These are phyloP conservation scores for Sphenostylis stenocarpa DNA, from an alignment of 306 rosid genomes.

Conservation along the genomic window DNA sequence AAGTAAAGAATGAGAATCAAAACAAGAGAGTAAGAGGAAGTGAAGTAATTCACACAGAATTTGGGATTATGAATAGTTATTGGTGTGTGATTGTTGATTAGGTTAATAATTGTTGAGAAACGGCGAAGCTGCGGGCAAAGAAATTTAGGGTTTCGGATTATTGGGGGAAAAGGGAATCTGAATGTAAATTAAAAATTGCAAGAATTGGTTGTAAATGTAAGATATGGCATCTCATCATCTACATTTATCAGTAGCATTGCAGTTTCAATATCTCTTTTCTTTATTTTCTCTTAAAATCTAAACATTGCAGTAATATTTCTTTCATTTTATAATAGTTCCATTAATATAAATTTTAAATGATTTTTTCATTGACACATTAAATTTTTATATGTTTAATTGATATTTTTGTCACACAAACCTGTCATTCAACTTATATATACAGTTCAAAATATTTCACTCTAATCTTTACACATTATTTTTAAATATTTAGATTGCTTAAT, in stretches of 20 bases:
- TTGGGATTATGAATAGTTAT: slow-evolving; percentile 6
- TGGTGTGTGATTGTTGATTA: neutral
- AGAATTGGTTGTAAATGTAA: neutral
- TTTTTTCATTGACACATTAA: too few relatives aligned
- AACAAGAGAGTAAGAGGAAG: neutral
- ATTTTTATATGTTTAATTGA: too few relatives aligned
- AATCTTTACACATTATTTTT: too few relatives aligned
- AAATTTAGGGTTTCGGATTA: slow-evolving; percentile 51
- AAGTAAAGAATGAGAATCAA: neutral
- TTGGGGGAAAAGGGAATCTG: neutral
- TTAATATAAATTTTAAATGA: too few relatives aligned
- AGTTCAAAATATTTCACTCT: too few relatives aligned
- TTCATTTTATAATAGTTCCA: too few relatives aligned
- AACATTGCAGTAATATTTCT: too few relatives aligned
- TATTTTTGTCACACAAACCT: too few relatives aligned
- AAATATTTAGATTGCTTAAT: too few relatives aligned
- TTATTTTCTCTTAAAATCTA: neutral
- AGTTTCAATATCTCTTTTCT: neutral
- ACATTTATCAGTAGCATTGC: too few relatives aligned
- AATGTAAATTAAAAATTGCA: neutral
- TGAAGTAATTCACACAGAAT: slow-evolving; percentile 14
- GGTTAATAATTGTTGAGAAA: neutral
- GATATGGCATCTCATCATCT: neutral
- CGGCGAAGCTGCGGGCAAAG: neutral
- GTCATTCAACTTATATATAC: too few relatives aligned